phyloP scores from a whole-genome alignment of 495 filamentous ascomycete genomes.

The Opeltia flavorubescens region DNA sequence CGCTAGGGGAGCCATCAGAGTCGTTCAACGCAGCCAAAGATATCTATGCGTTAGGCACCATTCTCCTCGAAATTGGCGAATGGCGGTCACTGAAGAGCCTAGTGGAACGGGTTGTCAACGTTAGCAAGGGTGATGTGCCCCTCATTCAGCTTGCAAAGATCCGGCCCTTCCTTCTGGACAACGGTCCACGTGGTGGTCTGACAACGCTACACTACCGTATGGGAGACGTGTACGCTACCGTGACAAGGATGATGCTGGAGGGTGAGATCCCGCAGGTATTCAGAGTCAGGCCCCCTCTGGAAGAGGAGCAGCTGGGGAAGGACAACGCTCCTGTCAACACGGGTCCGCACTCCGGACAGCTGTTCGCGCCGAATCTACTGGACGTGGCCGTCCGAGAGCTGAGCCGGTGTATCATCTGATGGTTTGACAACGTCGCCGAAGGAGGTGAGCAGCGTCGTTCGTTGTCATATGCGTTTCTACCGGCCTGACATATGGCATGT shows the following conservation, averaged over 20 bases:
- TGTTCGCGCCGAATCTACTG: not conserved
- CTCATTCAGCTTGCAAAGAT: slow-evolving; percentile 7
- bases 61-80: slow-evolving; percentile 10
- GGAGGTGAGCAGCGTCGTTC: too few species aligned
- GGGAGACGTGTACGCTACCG: slow-evolving; percentile 7
- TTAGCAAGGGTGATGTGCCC: not conserved
- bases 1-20: slow-evolving; percentile 1
- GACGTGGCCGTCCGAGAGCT: slow-evolving; percentile 4
- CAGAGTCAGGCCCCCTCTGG: not conserved
- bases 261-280: not conserved
- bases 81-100: slow-evolving; percentile 6
- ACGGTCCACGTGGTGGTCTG: not conserved
- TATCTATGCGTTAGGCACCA: slow-evolving; percentile 9
- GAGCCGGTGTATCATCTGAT: slow-evolving; percentile 3
- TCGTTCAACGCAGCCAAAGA: slow-evolving; percentile 5
- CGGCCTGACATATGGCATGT: too few species aligned
- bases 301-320: slow-evolving; percentile 2
- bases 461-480: too few species aligned
- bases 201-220: slow-evolving; percentile 5
- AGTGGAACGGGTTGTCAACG: slow-evolving; percentile 1
- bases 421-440: not conserved
- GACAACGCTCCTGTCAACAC: too few species aligned
- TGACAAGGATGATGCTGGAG: slow-evolving; percentile 5
- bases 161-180: slow-evolving; percentile 5
- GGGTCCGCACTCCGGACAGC: too few species aligned